Percentiles rank a stretch among this genome's conserved stretches.
Evolutionary conservation across 2,329 filamentous ascomycete species (phyloP).

Genomic region (Xylaria sp.): DNA sequence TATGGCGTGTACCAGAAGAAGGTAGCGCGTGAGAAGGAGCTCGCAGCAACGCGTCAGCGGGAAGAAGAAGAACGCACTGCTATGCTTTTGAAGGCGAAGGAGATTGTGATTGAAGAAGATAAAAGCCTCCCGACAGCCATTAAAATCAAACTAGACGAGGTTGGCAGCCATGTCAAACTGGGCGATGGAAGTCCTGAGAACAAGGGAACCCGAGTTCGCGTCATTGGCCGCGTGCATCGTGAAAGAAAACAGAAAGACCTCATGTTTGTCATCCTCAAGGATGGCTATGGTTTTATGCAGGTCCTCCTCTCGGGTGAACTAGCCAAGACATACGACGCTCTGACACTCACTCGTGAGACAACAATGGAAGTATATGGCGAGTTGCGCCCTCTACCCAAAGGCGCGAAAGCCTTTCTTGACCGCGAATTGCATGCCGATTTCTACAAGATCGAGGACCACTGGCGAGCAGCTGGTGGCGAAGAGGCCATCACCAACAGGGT

Average conservation of each 20-base stretch:
- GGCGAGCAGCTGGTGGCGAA: conserved; percentile 65
- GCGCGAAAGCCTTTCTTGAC: conserved; percentile 72
- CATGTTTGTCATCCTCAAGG: conserved; percentile 14
- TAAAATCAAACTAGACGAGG: conserved; percentile 17
- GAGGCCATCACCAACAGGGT: conserved; percentile 84
- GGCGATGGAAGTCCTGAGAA: conserved; percentile 5
- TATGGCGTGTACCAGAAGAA: conserved; percentile 17
- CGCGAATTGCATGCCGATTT: conserved; percentile 89
- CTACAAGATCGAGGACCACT: conserved; percentile 72
- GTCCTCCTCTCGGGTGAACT: conserved; percentile 55
- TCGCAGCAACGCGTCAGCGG: conserved; percentile 11
- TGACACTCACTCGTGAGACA: conserved; percentile 82
- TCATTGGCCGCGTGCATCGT: conserved; percentile 15
- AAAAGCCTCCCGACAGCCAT: conserved; percentile 7
- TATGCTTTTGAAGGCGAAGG: conserved; percentile 16
- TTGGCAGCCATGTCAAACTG: conserved; percentile 12
- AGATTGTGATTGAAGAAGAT: conserved; percentile 15
- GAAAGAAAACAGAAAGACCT: conserved; percentile 16
- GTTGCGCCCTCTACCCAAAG: conserved; percentile 73
- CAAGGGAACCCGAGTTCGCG: conserved; percentile 15
- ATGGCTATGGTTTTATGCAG: conserved; percentile 68
- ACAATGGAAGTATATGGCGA: conserved; percentile 79
- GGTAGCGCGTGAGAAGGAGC: conserved; percentile 15
- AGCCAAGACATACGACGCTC: conserved; percentile 84
- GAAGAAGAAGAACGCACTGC: conserved; percentile 17